These are phyloP conservation scores for Arthroderma uncinatum DNA, from an alignment of 2,329 filamentous ascomycete species.

Conservation along the genomic window DNA sequence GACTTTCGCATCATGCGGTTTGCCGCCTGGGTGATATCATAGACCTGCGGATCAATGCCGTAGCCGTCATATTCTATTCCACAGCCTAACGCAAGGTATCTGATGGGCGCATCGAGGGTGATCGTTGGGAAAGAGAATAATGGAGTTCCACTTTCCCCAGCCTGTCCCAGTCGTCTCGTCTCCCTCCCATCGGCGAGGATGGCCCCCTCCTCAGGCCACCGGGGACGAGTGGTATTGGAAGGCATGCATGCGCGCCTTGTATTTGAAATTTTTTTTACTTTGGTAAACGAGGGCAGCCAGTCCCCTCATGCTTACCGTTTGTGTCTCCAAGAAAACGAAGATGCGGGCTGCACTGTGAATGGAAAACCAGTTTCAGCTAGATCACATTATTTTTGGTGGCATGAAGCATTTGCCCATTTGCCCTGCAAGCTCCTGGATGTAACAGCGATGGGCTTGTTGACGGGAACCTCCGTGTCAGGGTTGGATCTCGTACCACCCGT, in stretches of 20 bases:
- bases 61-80: neutral
- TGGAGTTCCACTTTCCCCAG: constrained; percentile 1
- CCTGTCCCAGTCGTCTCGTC: neutral
- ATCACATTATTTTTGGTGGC: neutral
- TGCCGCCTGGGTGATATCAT: constrained; percentile 4
- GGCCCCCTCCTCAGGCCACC: too few species aligned
- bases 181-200: neutral
- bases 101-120: neutral
- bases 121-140: neutral
- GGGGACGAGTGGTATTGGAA: neutral
- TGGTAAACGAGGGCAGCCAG: constrained; percentile 1
- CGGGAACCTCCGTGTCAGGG: neutral
- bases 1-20: constrained; percentile 4
- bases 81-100: neutral
- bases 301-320: neutral
- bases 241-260: neutral
- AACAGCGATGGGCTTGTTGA: neutral
- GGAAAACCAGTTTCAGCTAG: constrained; percentile 1
- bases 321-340: constrained; percentile 2
- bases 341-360: neutral
- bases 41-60: neutral
- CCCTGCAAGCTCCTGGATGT: neutral
- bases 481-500: neutral
- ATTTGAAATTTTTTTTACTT: neutral
- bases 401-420: neutral